Base-by-base conservation (phyloP, 345 rosid genomes). In the Arabis hirsuta region DNA sequence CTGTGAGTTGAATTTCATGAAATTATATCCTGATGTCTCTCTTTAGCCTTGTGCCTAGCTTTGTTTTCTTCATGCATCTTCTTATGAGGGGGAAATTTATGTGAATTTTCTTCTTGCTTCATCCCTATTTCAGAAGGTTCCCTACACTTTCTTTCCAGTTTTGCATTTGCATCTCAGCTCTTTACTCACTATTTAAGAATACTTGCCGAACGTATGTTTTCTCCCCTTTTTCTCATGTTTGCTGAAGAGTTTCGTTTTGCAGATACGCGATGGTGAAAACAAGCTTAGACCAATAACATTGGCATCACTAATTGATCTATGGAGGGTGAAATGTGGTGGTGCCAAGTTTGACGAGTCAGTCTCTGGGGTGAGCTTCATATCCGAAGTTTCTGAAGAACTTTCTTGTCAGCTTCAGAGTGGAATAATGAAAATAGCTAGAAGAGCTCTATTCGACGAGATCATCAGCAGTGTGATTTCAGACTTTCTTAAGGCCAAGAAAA, bases 401-500 rank as follows among this genome's bases (percentile, higher is more conserved):
- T 88, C 97, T 76, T 72, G 65, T 69, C 90, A 92, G 81, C 82
- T 96, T 77, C 99, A 92, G 67, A 54, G 81, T 46, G 92, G 91
- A 69, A 84, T 96, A 62, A 73, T 92, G 82, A 90, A 86, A 81
- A 78, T 81, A 34, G 92, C 94, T 48, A 94, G 98, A 64, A 83
- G 93, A 78, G 87, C 87, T 75, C 70, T 87, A 13, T 72, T 96
- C n/a, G 94, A 96, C 80, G 97, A 92, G 79, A 85, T 96, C 74
- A 86, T 92, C 55, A 77, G 90, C 73, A 74, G 78, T 63, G 72
- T 82, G 45, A 86, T 92, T 56, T 76, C 87, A 46, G 96, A 87
- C 58, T 83, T 79, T 47, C 70, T 75, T 59, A 73, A 76, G 69
- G 63, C 73, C 41, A 88, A 82, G 76, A 91, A 82, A 81, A 62